phyloP scores from a whole-genome alignment of 2,329 filamentous ascomycete species.

The Colletotrichum shisoi region DNA sequence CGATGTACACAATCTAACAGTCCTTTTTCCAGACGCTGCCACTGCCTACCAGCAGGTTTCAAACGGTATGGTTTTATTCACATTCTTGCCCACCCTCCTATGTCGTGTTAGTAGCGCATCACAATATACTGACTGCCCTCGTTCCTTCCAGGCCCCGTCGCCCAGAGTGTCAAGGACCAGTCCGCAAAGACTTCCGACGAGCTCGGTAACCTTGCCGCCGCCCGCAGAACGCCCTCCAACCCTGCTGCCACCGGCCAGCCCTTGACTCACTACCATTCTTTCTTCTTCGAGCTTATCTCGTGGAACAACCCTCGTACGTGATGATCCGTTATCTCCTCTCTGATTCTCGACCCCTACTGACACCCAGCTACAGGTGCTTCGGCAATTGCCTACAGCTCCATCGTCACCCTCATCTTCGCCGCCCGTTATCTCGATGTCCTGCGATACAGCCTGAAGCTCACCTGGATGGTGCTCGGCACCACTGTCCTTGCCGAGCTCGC shows the following conservation, averaged over 20 bases:
- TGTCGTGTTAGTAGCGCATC: slow-evolving; percentile 25
- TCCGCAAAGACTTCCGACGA: slow-evolving; percentile 63
- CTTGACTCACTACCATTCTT: slow-evolving; percentile 74
- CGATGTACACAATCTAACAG: slow-evolving; percentile 47
- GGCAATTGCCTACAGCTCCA: slow-evolving; percentile 67
- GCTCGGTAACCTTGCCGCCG: slow-evolving; percentile 65
- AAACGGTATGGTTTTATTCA: slow-evolving; percentile 52
- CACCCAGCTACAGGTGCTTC: slow-evolving; percentile 61
- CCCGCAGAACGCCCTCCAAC: slow-evolving; percentile 62
- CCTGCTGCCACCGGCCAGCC: slow-evolving; percentile 68
- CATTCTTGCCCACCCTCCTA: background rate
- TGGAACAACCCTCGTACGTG: slow-evolving; percentile 72
- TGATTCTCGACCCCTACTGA: slow-evolving; percentile 25
- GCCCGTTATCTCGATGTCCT: slow-evolving; percentile 71
- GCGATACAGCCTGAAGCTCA: slow-evolving; percentile 71
- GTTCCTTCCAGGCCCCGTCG: slow-evolving; percentile 61
- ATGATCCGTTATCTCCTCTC: background rate
- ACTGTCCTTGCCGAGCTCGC: slow-evolving; percentile 68
- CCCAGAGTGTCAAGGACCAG: slow-evolving; percentile 66
- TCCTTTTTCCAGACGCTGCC: slow-evolving; percentile 53
- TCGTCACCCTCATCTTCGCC: slow-evolving; percentile 67
- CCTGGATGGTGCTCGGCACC: slow-evolving; percentile 68
- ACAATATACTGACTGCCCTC: slow-evolving; percentile 28
- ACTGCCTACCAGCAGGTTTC: slow-evolving; percentile 59
- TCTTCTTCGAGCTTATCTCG: slow-evolving; percentile 73